phyloP scores from a whole-genome alignment of 1,139 yeast species.

The Taphrina flavorubra region DNA sequence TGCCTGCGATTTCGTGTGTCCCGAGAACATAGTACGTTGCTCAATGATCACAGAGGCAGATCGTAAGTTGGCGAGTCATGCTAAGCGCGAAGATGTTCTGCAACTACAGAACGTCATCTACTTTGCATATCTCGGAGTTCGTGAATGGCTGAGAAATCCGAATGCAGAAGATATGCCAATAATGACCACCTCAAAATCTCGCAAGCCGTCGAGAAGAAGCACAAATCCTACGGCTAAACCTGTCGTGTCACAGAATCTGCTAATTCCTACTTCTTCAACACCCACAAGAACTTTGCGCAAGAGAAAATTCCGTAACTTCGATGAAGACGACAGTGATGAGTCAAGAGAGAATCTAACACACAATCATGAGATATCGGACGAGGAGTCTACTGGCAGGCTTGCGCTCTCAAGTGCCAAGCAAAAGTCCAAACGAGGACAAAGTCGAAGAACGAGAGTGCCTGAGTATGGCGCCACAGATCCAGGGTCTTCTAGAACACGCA shows the following conservation, averaged over 20 bases:
- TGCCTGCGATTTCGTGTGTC: slow-evolving; percentile 45
- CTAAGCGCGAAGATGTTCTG: slow-evolving; percentile 44
- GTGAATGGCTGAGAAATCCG: slow-evolving; percentile 5
- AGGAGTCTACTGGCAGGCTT: background rate
- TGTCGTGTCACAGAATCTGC: background rate
- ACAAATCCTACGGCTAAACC: background rate
- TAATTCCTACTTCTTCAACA: background rate
- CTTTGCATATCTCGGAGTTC: slow-evolving; percentile 40
- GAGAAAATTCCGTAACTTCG: background rate
- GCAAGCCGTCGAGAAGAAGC: background rate
- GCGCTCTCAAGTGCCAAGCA: background rate
- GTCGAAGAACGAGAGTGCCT: no score
- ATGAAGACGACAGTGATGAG: background rate
- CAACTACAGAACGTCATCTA: slow-evolving; percentile 44
- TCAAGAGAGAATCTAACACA: background rate
- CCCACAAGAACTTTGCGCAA: background rate
- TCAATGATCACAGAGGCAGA: slow-evolving; percentile 40
- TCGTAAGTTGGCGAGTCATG: slow-evolving; percentile 42
- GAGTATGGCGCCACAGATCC: background rate
- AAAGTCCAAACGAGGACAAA: background rate
- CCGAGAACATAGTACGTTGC: slow-evolving; percentile 45
- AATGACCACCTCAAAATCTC: background rate
- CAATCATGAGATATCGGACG: background rate
- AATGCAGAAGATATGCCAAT: background rate
- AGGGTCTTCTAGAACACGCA: background rate